Evolutionary conservation across 805 yeast species (phyloP), one percentile per base, ranked within the genome.

Genomic region (Candida sphagnicola): DNA sequence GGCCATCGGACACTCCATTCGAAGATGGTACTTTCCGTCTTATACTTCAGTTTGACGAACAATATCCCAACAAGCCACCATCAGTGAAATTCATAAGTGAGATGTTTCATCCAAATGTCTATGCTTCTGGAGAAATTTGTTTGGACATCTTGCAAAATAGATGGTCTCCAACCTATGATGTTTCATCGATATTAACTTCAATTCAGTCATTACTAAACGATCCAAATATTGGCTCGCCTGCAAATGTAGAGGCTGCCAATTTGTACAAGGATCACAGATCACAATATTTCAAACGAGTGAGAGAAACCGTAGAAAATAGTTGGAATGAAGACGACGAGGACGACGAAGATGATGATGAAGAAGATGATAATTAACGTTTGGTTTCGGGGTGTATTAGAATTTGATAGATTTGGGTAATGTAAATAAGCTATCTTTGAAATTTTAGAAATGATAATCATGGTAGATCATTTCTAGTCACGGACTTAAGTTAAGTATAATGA

Each of bases 111-210:
- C 99, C 99, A 2, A 93, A 93, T 57, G 98, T 93, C 3, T 93
- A 93, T 56, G 95, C 95, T 8, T 77, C 82, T 34, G 99, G 99
- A 18, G 98, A 93, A 55, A 77, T 93, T 46, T 93, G 99, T 67
- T 74, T 93, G 46, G 99, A 93, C 65, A 93, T 93, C 49, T 70
- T 93, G 49, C 99, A 93, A 59, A 93, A 91, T 67, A 75, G 98
- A 58, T 93, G 99, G 99, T 85, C 95, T 18, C 99, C 99, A 10
- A 93, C 99, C 1, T 93, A 91, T 57, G 99, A 93, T 56, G 99
- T 93, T 28, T 89, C 96, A 8, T 88, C 96, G 10, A 91, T 93
- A 40, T 72, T 93, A 50, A 93, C 99, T 1, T 86, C 96, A 18
- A 81, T 93, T 42, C 99, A 93, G 60, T 82, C 90, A 40, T 73